Conservation (phyloP, 192 early-diverging fungal species). For the Entomortierella parvispora region DNA sequence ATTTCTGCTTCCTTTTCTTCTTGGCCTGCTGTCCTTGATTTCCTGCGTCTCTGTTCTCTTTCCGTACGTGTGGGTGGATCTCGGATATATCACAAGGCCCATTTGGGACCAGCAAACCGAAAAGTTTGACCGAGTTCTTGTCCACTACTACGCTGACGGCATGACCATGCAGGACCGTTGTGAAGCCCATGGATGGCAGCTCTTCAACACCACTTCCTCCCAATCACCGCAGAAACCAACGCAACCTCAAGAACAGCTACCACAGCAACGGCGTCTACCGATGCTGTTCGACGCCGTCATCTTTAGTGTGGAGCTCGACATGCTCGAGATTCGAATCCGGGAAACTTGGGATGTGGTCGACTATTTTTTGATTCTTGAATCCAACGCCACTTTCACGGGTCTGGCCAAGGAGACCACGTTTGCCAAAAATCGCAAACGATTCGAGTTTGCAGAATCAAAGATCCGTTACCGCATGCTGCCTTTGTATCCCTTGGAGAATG, state of each 20-base stretch:
- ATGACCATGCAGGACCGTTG: slow-evolving; percentile 49
- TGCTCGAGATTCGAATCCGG: slow-evolving; percentile 54
- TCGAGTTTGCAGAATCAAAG: slow-evolving; percentile 62
- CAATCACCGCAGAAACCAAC: neutral
- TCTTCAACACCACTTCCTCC: neutral
- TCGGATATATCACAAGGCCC: slow-evolving; percentile 51
- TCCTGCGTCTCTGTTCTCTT: too few species aligned
- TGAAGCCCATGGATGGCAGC: slow-evolving; percentile 57
- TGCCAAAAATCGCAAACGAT: slow-evolving; percentile 53
- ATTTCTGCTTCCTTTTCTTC: too few species aligned
- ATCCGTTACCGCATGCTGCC: slow-evolving; percentile 51
- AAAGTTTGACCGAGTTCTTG: slow-evolving; percentile 28
- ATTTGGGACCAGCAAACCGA: slow-evolving; percentile 47
- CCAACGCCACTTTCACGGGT: slow-evolving; percentile 62
- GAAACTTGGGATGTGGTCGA: slow-evolving; percentile 67
- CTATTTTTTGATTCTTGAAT: slow-evolving; percentile 66
- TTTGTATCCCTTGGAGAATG: slow-evolving; percentile 19
- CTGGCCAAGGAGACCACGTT: slow-evolving; percentile 56
- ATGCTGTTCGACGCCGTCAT: slow-evolving; percentile 61
- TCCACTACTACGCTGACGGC: slow-evolving; percentile 56
- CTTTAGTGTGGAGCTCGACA: slow-evolving; percentile 68
- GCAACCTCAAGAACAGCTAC: too few species aligned
- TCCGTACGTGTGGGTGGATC: neutral
- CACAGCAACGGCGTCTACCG: too few species aligned
- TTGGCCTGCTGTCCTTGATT: too few species aligned